Conservation (phyloP, 2,329 filamentous ascomycete species). For the Annulohypoxylon truncatum region DNA sequence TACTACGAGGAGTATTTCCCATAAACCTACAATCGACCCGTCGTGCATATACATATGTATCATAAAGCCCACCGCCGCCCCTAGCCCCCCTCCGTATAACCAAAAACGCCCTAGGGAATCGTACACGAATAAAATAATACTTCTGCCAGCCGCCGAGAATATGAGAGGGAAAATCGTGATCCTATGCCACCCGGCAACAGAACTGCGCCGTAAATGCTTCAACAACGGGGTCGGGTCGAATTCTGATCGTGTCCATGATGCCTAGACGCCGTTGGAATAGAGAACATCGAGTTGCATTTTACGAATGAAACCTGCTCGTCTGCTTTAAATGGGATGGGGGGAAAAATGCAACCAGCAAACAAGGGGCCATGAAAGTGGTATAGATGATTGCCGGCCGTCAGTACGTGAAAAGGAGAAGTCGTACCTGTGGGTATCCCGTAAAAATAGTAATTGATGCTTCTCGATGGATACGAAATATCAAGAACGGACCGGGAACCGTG, state of each 20-base stretch:
- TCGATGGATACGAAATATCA: slow-evolving; percentile 30
- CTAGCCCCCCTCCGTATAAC: slow-evolving; percentile 27
- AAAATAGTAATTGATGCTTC: slow-evolving; percentile 29
- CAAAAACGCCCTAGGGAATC: slow-evolving; percentile 37
- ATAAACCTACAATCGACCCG: slow-evolving; percentile 25
- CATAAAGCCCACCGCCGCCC: slow-evolving; percentile 21
- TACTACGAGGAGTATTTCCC: slow-evolving; percentile 8
- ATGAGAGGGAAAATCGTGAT: slow-evolving; percentile 35
- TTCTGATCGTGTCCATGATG: slow-evolving; percentile 19
- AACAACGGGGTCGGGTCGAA: slow-evolving; percentile 24
- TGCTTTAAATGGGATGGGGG: background rate
- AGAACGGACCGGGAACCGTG: slow-evolving; percentile 7
- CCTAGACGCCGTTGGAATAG: slow-evolving; percentile 28
- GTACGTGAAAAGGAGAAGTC: slow-evolving; percentile 25
- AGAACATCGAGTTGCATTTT: slow-evolving; percentile 10
- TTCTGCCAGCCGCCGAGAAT: slow-evolving; percentile 35
- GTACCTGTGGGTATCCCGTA: slow-evolving; percentile 41
- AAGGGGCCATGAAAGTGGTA: slow-evolving; percentile 12
- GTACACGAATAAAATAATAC: slow-evolving; percentile 42
- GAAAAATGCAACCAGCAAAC: slow-evolving; percentile 11
- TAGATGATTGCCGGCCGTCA: slow-evolving; percentile 39
- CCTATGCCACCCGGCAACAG: slow-evolving; percentile 34
- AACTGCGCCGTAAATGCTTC: slow-evolving; percentile 42
- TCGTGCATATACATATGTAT: slow-evolving; percentile 41
- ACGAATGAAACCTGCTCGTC: slow-evolving; percentile 9